Base-by-base conservation (phyloP, 176 grass and related monocot genomes). In the Olyra latifolia region DNA sequence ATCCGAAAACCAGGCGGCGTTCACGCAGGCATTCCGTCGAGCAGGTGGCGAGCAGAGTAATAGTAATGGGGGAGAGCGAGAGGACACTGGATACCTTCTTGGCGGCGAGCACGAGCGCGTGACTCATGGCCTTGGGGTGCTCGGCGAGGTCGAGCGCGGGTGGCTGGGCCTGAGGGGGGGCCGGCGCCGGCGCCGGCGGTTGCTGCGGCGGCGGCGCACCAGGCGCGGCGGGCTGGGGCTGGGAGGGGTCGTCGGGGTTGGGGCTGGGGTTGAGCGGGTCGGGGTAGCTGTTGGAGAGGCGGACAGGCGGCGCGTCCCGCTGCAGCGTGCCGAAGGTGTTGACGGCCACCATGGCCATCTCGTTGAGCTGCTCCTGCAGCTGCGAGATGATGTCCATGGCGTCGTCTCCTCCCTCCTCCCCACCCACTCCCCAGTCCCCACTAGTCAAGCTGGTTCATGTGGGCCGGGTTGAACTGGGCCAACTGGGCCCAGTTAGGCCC, bases 241-340 rank as follows among this genome's bases (percentile, higher is more conserved):
- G 69, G 27, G 76, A 46, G 65, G 72, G 42, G 54, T 76, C 90
- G 20, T 84, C 83, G 43, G 88, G n/a, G 30, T 42, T 88, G 19
- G 85, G 76, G 84, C 80, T 84, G 79, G 81, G 88, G 66, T 98
- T 94, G 45, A 89, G 59, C 45, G 95, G 95, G 69, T 94, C 95
- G 0, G 95, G 92, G 87, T 98, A 98, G 71, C 90, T 85, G 28
- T 7, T 87, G 24, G 95, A 98, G 62, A 98, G 89, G 29, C 95
- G 95, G 40, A 93, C 95, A 3, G 95, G 92, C 20, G 85, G 92
- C 16, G 92, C 90, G 71, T 98, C 95, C 28, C 95, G 77, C 88
- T 95, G 92, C 43, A 98, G 86, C 27, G 92, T 98, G 60, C 95
- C 95, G 70, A 95, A 98, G 14, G 95, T 95, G 77, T 98, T 98